Evolutionary conservation across 2,329 filamentous ascomycete species (phyloP).

Genomic region (Neurospora sp.): DNA sequence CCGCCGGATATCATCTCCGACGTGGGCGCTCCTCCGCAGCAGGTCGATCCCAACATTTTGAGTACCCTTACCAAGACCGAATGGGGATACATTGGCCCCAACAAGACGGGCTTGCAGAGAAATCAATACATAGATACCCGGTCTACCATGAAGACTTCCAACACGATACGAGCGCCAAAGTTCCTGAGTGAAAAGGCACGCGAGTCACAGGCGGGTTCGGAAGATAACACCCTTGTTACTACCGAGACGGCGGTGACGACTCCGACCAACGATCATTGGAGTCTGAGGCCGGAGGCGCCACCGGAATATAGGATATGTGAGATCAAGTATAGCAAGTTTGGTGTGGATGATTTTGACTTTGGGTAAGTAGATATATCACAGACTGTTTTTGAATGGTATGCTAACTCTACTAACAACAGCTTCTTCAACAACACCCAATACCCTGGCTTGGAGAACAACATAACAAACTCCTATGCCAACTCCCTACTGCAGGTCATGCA

Average conservation of each 20-base stretch:
- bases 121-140: conserved; percentile 80
- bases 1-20: conserved; percentile 76
- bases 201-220: conserved; percentile 44
- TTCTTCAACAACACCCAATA: conserved; percentile 92
- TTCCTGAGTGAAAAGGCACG: conserved; percentile 91
- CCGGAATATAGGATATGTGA: conserved; percentile 88
- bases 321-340: conserved; percentile 98
- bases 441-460: conserved; percentile 91
- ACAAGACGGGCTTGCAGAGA: conserved; percentile 60
- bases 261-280: conserved; percentile 57
- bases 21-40: conserved; percentile 69
- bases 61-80: conserved; percentile 60
- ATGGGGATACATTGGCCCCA: conserved; percentile 68
- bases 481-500: conserved; percentile 82
- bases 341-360: conserved; percentile 99
- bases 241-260: conserved; percentile 44
- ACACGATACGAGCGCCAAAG: conserved; percentile 67
- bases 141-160: conserved; percentile 46
- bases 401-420: conserved; percentile 21
- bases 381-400: background rate
- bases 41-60: conserved; percentile 62
- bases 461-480: conserved; percentile 94
- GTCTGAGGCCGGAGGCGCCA: conserved; percentile 71
- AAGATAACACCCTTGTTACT: conserved; percentile 24
- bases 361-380: conserved; percentile 41